Evolutionary conservation across 179 eudicot genomes (phyloP).

Genomic region (Spergularia azorica): DNA sequence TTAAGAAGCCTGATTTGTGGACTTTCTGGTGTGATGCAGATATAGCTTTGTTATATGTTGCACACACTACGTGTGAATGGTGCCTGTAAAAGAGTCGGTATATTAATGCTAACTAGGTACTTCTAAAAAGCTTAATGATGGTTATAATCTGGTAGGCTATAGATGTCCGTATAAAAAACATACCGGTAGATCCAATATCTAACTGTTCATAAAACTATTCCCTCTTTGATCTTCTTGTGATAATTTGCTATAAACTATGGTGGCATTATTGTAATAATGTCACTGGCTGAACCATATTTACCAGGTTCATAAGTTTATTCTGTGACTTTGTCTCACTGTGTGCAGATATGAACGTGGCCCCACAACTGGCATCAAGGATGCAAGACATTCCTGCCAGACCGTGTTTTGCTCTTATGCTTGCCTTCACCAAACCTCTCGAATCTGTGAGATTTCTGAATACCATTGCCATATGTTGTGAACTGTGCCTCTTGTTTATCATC

Average conservation of each 20-base stretch:
- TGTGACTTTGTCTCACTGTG: constrained; percentile 3
- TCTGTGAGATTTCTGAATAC: constrained; percentile 47
- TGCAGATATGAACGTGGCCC: constrained; percentile 62
- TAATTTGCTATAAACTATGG: background rate
- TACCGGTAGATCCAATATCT: background rate
- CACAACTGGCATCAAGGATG: constrained; percentile 52
- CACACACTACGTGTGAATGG: background rate
- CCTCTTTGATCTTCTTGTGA: background rate
- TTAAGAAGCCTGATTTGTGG: background rate
- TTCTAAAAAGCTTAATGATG: background rate
- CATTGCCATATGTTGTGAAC: background rate
- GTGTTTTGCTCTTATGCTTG: constrained; percentile 93
- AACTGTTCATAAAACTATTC: background rate
- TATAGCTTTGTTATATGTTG: background rate
- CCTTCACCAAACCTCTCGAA: constrained; percentile 73
- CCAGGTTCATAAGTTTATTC: background rate
- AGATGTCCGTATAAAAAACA: background rate
- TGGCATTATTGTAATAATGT: background rate
- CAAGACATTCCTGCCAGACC: constrained; percentile 71
- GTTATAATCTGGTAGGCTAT: background rate
- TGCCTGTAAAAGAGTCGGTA: background rate
- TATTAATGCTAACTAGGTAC: background rate
- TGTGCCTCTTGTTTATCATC: background rate
- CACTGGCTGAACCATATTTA: background rate
- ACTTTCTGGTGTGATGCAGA: background rate